Base-by-base conservation (phyloP, 805 yeast genomes). In the Cyberlindnera bimundalis region DNA sequence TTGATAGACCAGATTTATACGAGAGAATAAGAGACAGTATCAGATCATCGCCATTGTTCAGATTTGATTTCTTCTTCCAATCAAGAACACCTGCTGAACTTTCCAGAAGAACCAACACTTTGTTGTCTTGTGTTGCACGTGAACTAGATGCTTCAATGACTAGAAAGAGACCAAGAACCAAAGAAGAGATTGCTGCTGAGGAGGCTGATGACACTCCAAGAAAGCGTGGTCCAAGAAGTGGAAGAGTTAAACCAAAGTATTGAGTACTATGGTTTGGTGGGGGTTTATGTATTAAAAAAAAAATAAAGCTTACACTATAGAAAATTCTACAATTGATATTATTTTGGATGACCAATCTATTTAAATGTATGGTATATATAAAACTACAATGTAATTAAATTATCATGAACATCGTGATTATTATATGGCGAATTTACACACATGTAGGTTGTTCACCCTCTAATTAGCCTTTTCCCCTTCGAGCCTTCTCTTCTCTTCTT, bases 21-120 rank as follows among this genome's bases (percentile, higher is more conserved):
- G 99, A 91, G 43, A 62, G 76, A 47, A 81, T 91, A 35, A 73
- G 88, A 40, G 86, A 82, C 45, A 81, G 83, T 21, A 80, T 91
- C 29, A 70, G 86, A 42, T 75, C 74, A 30, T 79, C 85, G 11
- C 85, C 91, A 5, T 64, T 87, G 56, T 89, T 91, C 66, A 77
- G 88, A 50, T 83, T 87, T 57, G 96, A 93, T 62, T 89, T 85
- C 70, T 89, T 85, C 65, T 75, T 93, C 56, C 84, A 85, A 50
- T 80, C 89, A 40, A 73, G 96, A 53, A 79, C 84, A 5, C 72
- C 87, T 0, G 67, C 76, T 3, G 99, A 93, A 62, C 66, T 93
- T 28, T 73, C 83, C 6, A 75, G 98, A 64, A 73, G 99, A 52
- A 83, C 95, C 51, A 75, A 77, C 39, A 84, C 96, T 2, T 68